These are phyloP conservation scores for Cordyceps tenuipes DNA, from an alignment of 2,329 filamentous ascomycete genomes.

Conservation along the genomic window DNA sequence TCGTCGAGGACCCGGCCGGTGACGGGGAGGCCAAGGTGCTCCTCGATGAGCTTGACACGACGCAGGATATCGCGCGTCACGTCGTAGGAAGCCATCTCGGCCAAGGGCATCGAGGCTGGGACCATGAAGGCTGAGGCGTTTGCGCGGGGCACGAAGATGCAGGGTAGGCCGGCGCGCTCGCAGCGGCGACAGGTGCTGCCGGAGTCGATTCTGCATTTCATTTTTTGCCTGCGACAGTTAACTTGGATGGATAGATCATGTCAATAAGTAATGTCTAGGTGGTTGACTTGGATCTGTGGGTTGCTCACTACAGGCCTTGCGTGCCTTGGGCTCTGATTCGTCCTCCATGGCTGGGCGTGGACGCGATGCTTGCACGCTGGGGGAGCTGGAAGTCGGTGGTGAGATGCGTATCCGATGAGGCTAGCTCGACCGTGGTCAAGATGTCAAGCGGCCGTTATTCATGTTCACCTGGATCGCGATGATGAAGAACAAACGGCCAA, in stretches of 20 bases:
- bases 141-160: slow-evolving; percentile 31
- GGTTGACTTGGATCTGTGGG: background rate
- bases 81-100: slow-evolving; percentile 5
- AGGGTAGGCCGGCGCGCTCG: slow-evolving; percentile 26
- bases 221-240: slow-evolving; percentile 24
- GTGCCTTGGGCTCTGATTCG: slow-evolving; percentile 18
- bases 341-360: slow-evolving; percentile 5
- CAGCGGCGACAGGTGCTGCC: slow-evolving; percentile 27
- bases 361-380: background rate
- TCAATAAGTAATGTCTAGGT: background rate
- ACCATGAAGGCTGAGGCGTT: slow-evolving; percentile 23
- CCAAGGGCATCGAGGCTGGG: background rate
- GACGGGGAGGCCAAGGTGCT: slow-evolving; percentile 18
- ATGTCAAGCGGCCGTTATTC: background rate
- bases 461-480: background rate
- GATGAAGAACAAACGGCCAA: too few relatives aligned
- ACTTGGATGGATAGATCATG: slow-evolving; percentile 11
- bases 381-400: background rate
- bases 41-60: slow-evolving; percentile 20
- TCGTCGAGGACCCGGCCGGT: background rate
- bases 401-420: background rate
- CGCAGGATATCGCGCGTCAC: slow-evolving; percentile 12
- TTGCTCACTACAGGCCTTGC: slow-evolving; percentile 23
- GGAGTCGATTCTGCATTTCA: slow-evolving; percentile 30
- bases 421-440: background rate